These are phyloP conservation scores for Ophiostoma sp. DNA, from an alignment of 2,329 filamentous ascomycete species.

Conservation along the genomic window DNA sequence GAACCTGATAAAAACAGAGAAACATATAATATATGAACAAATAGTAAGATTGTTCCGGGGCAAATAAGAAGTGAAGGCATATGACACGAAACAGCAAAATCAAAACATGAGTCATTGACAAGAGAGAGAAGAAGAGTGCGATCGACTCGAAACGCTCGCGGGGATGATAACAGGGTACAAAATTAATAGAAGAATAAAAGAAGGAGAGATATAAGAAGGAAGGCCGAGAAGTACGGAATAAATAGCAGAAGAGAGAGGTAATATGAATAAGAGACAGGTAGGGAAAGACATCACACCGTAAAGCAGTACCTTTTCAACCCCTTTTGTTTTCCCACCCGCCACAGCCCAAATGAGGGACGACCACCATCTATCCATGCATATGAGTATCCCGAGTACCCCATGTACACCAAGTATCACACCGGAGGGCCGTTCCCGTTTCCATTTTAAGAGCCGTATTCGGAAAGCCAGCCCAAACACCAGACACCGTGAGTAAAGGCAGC, in stretches of 20 bases:
- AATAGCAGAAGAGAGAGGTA: not conserved
- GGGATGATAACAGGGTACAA: not conserved
- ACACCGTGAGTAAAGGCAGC: not conserved
- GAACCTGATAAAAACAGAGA: not conserved
- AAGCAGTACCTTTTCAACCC: not conserved
- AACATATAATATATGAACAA: not conserved
- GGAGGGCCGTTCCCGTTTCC: not conserved
- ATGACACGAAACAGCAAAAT: not conserved
- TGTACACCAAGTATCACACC: not conserved
- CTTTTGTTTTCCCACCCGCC: not conserved
- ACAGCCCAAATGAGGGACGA: constrained; percentile 11
- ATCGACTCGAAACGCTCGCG: not conserved
- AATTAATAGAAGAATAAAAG: not conserved
- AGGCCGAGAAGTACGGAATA: not conserved
- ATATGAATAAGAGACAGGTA: not conserved
- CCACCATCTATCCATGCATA: not conserved
- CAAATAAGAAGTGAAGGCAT: not conserved
- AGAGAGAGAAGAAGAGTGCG: not conserved
- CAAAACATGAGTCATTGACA: not conserved
- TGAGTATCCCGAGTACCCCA: not conserved
- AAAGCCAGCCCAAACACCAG: constrained; percentile 15
- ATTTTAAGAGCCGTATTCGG: constrained; percentile 4
- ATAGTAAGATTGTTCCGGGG: not conserved
- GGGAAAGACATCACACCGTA: not conserved
- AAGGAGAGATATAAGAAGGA: not conserved